Base-by-base conservation (phyloP, 169 alveolate genomes). In the Cryptosporidium ubiquitum region DNA sequence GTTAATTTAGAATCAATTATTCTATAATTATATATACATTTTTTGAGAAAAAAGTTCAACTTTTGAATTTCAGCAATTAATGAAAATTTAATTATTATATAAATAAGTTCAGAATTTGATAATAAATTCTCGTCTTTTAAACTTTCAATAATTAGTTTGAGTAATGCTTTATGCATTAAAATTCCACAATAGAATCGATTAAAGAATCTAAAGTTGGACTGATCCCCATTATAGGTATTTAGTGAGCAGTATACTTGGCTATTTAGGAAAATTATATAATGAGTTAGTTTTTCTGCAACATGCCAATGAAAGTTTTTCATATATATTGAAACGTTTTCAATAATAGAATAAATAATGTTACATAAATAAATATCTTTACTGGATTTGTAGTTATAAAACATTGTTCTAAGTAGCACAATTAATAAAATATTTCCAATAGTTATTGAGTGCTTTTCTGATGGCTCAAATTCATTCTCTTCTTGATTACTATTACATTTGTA, bases 291-390 rank as follows among this genome's bases (percentile, higher is more conserved):
- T 23, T 79, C 89, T 10, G 79, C 73, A 40, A 57, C 66, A 42
- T 42, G 5, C 89, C 89, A 79, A 42, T 79, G 89, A 40, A 60
- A 60, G 39, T 79, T 79, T 37, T 79, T 51, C 35, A 79, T 44
- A 40, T 58, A 31, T 37, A 31, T 61, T n/a, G 89, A 79, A 9
- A 79, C 18, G 39, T 79, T 79, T 39, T 39, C 44, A 60, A 79
- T 60, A 31, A 61, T 79, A 7, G 75, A 58, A 35, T 35, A 60
- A 14, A 44, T 20, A 16, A 61, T 37, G 29, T 39, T 40, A 37
- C 89, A 79, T 64, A 79, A 26, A 58, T 42, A 79, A 26, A 47
- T 49, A 2, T 79, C 89, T 20, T 16, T 61, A 4, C 23, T 18
- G 7, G 52, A 58, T 57, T 66, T 79, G 68, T 58, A 79, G 40